Percentiles rank a stretch among this genome's conserved stretches.
phyloP scores from a whole-genome alignment of 352 stramenopile genomes.

The Lagenidium sp. region DNA sequence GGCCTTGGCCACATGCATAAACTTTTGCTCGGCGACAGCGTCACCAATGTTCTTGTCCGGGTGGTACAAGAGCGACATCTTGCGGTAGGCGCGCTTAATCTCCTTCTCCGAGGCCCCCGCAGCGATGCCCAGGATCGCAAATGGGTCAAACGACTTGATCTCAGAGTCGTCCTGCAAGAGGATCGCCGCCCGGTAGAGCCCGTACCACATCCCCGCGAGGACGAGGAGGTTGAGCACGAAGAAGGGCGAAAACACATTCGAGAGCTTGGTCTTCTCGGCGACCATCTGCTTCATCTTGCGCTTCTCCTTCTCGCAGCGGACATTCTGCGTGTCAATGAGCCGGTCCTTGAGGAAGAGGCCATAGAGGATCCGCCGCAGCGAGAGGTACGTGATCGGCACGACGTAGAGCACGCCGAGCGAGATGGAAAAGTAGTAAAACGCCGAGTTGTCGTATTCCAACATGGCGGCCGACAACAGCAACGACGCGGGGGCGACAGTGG shows the following conservation, averaged over 20 bases:
- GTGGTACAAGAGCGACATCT: conserved; percentile 90
- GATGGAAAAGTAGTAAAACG: conserved; percentile 99
- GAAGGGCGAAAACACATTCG: conserved; percentile 71
- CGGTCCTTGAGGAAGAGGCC: conserved; percentile 85
- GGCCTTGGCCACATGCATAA: conserved; percentile 96
- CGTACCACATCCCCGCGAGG: conserved; percentile 66
- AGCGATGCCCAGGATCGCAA: conserved; percentile 94
- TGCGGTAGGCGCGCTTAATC: conserved; percentile 95
- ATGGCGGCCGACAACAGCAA: conserved; percentile 51
- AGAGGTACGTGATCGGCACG: conserved; percentile 92
- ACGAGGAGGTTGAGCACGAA: conserved; percentile 76
- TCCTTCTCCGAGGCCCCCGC: conserved; percentile 83
- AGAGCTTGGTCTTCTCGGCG: conserved; percentile 76
- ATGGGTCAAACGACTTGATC: conserved; percentile 98
- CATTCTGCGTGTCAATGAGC: conserved; percentile 74
- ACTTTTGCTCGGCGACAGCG: conserved; percentile 95
- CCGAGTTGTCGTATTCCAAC: conserved; percentile 99
- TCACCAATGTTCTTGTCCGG: conserved; percentile 97
- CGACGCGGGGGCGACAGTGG: too few relatives aligned
- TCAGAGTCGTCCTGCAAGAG: conserved; percentile 93
- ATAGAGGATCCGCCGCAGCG: conserved; percentile 77
- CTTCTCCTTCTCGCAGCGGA: conserved; percentile 79
- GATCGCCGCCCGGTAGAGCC: conserved; percentile 85
- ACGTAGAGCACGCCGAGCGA: conserved; percentile 95
- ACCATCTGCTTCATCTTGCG: conserved; percentile 82